phyloP scores from a whole-genome alignment of 140 eudicot genomes.

The Anethum foeniculum region DNA sequence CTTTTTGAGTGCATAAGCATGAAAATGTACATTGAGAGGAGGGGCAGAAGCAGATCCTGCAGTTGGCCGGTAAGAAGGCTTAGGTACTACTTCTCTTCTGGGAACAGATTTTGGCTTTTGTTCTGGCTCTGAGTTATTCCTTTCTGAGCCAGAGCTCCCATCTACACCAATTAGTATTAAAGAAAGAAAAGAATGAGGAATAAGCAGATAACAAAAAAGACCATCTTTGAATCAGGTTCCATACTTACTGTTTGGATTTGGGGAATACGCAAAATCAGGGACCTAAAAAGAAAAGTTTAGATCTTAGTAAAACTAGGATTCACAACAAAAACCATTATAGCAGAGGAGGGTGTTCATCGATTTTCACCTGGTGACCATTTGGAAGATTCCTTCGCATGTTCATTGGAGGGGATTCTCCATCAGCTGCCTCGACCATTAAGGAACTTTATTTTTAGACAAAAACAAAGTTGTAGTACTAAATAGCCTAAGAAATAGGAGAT shows the following conservation, averaged over 20 bases:
- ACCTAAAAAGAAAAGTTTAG: slow-evolving; percentile 37
- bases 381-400: slow-evolving; percentile 41
- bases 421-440: slow-evolving; percentile 46
- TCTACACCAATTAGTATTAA: slow-evolving; percentile 20
- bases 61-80: slow-evolving; percentile 34
- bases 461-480: slow-evolving; percentile 10
- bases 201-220: slow-evolving; percentile 2
- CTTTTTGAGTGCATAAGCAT: not conserved
- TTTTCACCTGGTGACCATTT: slow-evolving; percentile 54
- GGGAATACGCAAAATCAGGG: slow-evolving; percentile 80
- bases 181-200: slow-evolving; percentile 7
- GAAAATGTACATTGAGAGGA: slow-evolving; percentile 40
- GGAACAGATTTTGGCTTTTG: slow-evolving; percentile 40
- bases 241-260: slow-evolving; percentile 65
- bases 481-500: slow-evolving; percentile 5
- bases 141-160: slow-evolving; percentile 63
- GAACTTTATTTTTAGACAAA: slow-evolving; percentile 7
- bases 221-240: slow-evolving; percentile 14
- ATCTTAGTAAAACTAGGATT: slow-evolving; percentile 7
- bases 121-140: slow-evolving; percentile 51
- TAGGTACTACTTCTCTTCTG: slow-evolving; percentile 38
- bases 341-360: not conserved
- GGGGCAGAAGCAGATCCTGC: slow-evolving; percentile 51
- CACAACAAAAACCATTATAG: not conserved
- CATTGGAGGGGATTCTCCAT: slow-evolving; percentile 73